Evolutionary conservation across 805 yeast genomes (phyloP).

Genomic region (Alloascoidea hylecoeti): DNA sequence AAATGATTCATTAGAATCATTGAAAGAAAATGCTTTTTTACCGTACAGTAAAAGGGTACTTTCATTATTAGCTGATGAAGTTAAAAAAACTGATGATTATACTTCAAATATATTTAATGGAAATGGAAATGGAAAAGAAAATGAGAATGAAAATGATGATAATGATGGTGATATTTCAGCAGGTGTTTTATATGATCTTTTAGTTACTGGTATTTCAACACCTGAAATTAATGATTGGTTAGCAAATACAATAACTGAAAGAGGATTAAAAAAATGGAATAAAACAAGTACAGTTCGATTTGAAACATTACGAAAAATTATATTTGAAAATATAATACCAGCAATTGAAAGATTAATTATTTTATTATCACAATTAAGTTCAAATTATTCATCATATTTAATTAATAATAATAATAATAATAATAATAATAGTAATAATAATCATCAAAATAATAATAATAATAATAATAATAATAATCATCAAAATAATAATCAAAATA

Average conservation of each 20-base stretch:
- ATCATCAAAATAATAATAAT: too few relatives aligned
- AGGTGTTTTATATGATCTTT: conserved; percentile 25
- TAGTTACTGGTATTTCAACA: conserved; percentile 34
- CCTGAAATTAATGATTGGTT: conserved; percentile 31
- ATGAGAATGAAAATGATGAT: neutral
- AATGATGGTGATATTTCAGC: conserved; percentile 14
- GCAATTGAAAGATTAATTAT: conserved; percentile 32
- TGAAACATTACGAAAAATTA: conserved; percentile 24
- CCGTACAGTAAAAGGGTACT: conserved; percentile 17
- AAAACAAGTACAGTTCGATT: conserved; percentile 27
- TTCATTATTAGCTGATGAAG: conserved; percentile 16
- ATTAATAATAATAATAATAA: too few relatives aligned
- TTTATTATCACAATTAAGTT: conserved; percentile 26
- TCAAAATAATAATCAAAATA: too few relatives aligned
- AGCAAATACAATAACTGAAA: conserved; percentile 39
- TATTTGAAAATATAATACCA: conserved; percentile 30
- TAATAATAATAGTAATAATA: conserved; percentile 1
- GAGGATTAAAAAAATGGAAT: conserved; percentile 34
- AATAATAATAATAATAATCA: too few relatives aligned
- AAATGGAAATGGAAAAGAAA: conserved; percentile 2
- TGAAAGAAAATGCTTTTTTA: conserved; percentile 16
- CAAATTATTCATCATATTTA: conserved; percentile 14
- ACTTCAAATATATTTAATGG: too few relatives aligned
- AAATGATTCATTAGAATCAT: conserved; percentile 14
- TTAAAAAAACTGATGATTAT: conserved; percentile 10